A percentile compares a stretch with the other conserved stretches of the same genome.
Evolutionary conservation across 1,139 yeast genomes (phyloP).

Genomic region (Magnusiomyces sp.): DNA sequence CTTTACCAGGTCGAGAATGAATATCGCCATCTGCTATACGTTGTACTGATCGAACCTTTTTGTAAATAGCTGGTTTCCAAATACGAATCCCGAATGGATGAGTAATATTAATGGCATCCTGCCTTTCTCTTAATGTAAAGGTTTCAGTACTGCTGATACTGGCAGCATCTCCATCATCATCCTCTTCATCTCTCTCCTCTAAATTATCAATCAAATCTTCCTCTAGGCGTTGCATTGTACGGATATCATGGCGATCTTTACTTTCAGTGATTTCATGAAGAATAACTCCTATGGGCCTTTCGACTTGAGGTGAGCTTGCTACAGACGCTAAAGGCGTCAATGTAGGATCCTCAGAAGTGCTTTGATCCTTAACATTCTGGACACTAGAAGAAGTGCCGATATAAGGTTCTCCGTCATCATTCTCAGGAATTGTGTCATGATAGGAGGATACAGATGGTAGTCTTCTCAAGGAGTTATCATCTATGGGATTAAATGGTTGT

Average conservation of each 20-base stretch:
- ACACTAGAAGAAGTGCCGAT: slow-evolving; percentile 9
- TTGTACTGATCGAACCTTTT: slow-evolving; percentile 86
- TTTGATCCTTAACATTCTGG: slow-evolving; percentile 3
- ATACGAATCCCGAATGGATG: slow-evolving; percentile 98
- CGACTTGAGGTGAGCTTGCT: neutral
- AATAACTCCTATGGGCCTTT: neutral
- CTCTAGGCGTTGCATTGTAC: slow-evolving; percentile 9
- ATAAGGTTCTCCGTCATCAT: slow-evolving; percentile 14
- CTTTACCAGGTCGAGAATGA: slow-evolving; percentile 59
- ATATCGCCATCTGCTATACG: slow-evolving; percentile 88
- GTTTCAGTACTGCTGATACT: slow-evolving; percentile 54
- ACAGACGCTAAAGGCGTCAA: too few relatives aligned
- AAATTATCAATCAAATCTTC: slow-evolving; percentile 18
- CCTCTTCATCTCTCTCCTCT: slow-evolving; percentile 22
- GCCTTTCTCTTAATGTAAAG: slow-evolving; percentile 84
- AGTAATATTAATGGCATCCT: slow-evolving; percentile 90
- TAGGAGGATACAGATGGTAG: too few relatives aligned
- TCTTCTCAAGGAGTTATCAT: too few relatives aligned
- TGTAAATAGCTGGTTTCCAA: slow-evolving; percentile 96
- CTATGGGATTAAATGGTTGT: too few relatives aligned
- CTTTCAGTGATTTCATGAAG: slow-evolving; percentile 9
- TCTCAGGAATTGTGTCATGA: neutral
- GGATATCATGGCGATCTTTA: slow-evolving; percentile 11
- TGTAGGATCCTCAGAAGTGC: neutral
- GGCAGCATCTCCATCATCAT: slow-evolving; percentile 34